These are phyloP conservation scores for Aspergillus conjunctus DNA, from an alignment of 495 filamentous ascomycete genomes.

Conservation along the genomic window DNA sequence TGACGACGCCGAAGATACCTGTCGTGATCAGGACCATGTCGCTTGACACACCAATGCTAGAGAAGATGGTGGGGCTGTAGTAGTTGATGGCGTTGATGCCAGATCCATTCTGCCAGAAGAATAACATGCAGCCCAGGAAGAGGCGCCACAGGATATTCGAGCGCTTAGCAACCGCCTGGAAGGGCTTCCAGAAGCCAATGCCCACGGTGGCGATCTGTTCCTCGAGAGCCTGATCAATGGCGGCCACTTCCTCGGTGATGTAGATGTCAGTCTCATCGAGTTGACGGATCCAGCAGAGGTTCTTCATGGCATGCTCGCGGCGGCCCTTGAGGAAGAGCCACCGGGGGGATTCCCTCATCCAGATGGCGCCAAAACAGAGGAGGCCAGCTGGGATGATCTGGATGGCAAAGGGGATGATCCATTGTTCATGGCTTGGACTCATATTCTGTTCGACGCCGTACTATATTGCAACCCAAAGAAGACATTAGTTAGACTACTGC, in stretches of 20 bases:
- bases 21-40: conserved; percentile 47
- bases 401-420: conserved; percentile 58
- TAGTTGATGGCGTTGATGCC: conserved; percentile 73
- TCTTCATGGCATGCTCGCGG: conserved; percentile 57
- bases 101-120: conserved; percentile 67
- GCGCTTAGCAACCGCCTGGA: conserved; percentile 53
- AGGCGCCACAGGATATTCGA: conserved; percentile 60
- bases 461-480: conserved; percentile 21
- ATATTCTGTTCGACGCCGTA: conserved; percentile 43
- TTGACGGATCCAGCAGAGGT: conserved; percentile 66
- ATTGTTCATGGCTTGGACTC: conserved; percentile 44
- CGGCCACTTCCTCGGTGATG: conserved; percentile 64
- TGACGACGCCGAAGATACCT: conserved; percentile 55
- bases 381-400: conserved; percentile 56
- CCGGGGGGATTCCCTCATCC: conserved; percentile 57
- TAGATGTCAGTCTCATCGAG: conserved; percentile 61
- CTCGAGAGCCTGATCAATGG: conserved; percentile 62
- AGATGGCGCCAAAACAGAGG: conserved; percentile 50
- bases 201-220: conserved; percentile 57
- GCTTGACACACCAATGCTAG: conserved; percentile 53
- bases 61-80: conserved; percentile 63
- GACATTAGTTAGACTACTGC: neutral
- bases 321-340: conserved; percentile 54
- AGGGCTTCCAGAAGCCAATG: conserved; percentile 68
- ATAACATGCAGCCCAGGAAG: conserved; percentile 66